Conservation (phyloP, 805 yeast species). For the Metschnikowia orientalis region DNA sequence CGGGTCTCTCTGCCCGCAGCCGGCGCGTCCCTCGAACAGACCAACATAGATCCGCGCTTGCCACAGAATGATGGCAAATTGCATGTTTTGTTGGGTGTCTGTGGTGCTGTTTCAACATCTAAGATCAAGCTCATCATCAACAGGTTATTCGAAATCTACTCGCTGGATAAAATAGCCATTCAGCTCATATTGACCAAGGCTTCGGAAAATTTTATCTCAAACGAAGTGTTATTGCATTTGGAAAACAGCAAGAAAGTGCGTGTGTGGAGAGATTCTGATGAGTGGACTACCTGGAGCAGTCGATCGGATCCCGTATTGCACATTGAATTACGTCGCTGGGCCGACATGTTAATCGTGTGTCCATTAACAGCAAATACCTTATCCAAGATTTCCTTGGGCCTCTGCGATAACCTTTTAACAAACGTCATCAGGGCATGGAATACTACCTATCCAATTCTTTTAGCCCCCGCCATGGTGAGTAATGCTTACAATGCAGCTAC, state of each 20-base stretch:
- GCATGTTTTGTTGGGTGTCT: constrained; percentile 54
- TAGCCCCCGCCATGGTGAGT: constrained; percentile 96
- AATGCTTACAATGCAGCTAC: constrained; percentile 86
- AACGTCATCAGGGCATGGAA: constrained; percentile 95
- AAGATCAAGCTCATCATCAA: constrained; percentile 51
- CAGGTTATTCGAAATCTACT: constrained; percentile 49
- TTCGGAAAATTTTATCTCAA: constrained; percentile 48
- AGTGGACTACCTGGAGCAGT: constrained; percentile 70
- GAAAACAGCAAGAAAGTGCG: constrained; percentile 42
- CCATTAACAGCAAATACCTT: constrained; percentile 92
- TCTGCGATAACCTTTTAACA: constrained; percentile 88
- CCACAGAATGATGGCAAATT: constrained; percentile 58
- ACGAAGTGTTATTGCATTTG: constrained; percentile 38
- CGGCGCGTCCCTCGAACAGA: constrained; percentile 29
- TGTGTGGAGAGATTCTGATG: constrained; percentile 56
- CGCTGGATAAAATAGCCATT: constrained; percentile 46
- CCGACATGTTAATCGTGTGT: constrained; percentile 88
- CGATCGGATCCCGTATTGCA: constrained; percentile 90
- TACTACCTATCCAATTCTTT: constrained; percentile 77
- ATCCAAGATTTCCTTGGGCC: constrained; percentile 82
- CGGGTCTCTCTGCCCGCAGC: constrained; percentile 16
- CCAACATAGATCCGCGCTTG: constrained; percentile 57
- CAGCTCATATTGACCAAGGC: constrained; percentile 53
- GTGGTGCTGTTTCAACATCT: constrained; percentile 51
- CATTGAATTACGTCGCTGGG: constrained; percentile 94